Conservation (phyloP, 2,329 filamentous ascomycete genomes). For the Scorias spongiosa region DNA sequence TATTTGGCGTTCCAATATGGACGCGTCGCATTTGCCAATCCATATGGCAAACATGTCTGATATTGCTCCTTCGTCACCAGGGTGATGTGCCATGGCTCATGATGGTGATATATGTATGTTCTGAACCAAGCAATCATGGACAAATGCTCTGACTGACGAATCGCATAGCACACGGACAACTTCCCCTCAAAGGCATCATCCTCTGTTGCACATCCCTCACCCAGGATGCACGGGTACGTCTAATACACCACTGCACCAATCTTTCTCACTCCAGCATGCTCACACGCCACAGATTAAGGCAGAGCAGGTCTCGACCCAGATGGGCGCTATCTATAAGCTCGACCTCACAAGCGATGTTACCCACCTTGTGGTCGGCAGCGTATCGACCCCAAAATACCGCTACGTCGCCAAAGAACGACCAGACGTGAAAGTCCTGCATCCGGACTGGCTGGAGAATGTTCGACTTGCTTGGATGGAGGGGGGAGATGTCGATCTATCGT, state of each 20-base stretch:
- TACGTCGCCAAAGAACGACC: constrained; percentile 82
- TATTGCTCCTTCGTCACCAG: too few relatives aligned
- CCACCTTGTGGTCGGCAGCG: constrained; percentile 79
- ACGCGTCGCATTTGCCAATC: too few relatives aligned
- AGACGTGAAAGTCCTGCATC: constrained; percentile 69
- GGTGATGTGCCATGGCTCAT: not conserved
- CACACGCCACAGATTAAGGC: constrained; percentile 12
- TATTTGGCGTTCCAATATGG: not conserved
- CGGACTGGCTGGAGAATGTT: constrained; percentile 74
- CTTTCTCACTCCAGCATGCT: not conserved
- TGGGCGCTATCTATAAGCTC: constrained; percentile 76
- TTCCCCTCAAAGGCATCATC: constrained; percentile 39
- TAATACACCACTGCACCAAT: constrained; percentile 1
- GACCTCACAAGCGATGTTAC: constrained; percentile 94
- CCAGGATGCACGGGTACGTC: constrained; percentile 19
- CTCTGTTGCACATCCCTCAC: constrained; percentile 20
- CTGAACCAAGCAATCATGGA: not conserved
- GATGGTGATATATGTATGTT: not conserved
- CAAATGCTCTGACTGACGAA: not conserved
- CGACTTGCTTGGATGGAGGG: constrained; percentile 68
- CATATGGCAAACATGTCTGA: too few relatives aligned
- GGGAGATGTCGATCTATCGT: constrained; percentile 54
- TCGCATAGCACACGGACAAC: constrained; percentile 20
- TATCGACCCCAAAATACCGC: constrained; percentile 83
- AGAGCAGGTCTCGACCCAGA: constrained; percentile 51